phyloP scores from a whole-genome alignment of 2,329 filamentous ascomycete species.

The Fusarium bactridioides region DNA sequence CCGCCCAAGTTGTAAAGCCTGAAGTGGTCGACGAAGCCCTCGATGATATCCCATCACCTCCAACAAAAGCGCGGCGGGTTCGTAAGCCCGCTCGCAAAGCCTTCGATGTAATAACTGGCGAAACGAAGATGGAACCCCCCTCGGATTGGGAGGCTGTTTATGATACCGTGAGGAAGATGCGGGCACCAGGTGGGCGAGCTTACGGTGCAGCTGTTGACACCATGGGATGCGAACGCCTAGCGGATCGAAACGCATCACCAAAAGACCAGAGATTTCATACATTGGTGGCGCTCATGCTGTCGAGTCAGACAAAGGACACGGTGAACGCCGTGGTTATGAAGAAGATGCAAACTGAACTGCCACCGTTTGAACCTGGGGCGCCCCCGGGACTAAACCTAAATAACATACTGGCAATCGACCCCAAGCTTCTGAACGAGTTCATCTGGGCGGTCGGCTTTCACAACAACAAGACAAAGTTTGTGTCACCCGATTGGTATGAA shows the following conservation, averaged over 20 bases:
- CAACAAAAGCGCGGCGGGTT: conserved; percentile 42
- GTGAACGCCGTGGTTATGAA: conserved; percentile 86
- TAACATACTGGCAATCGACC: conserved; percentile 77
- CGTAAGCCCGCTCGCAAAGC: conserved; percentile 59
- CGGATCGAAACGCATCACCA: conserved; percentile 58
- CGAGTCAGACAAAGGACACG: conserved; percentile 91
- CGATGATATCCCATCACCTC: conserved; percentile 35
- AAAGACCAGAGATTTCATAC: conserved; percentile 81
- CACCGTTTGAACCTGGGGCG: conserved; percentile 55
- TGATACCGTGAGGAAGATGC: conserved; percentile 79
- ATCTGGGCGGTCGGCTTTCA: conserved; percentile 91
- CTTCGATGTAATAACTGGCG: conserved; percentile 51
- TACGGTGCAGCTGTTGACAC: conserved; percentile 90
- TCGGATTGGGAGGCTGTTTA: conserved; percentile 88
- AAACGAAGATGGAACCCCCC: conserved; percentile 63
- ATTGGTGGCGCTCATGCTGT: conserved; percentile 87
- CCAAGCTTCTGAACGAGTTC: conserved; percentile 71
- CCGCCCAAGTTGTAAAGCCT: conserved; percentile 47
- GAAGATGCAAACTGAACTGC: conserved; percentile 77
- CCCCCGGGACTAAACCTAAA: conserved; percentile 72
- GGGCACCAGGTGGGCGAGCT: conserved; percentile 60
- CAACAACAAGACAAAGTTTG: conserved; percentile 84
- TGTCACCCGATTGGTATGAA: not conserved
- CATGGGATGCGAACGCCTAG: conserved; percentile 90
- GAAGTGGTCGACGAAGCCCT: conserved; percentile 47